Conservation (phyloP, 192 early-diverging fungal genomes). For the Cetraspora pellucida region DNA sequence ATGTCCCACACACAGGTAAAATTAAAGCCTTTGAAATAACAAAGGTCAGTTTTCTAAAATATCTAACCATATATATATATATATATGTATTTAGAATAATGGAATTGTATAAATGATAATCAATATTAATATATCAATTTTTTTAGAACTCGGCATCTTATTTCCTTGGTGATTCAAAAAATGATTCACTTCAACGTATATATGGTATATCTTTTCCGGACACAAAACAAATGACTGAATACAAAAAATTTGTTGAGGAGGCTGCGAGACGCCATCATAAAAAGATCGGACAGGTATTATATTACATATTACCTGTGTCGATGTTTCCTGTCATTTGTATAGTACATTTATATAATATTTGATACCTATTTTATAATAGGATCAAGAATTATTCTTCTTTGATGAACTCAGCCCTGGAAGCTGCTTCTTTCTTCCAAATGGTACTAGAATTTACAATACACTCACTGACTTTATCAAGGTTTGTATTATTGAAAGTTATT, state of each 20-base stretch:
- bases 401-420: slow-evolving; percentile 94
- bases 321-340: neutral
- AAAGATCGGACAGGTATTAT: slow-evolving; percentile 79
- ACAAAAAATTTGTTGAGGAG: slow-evolving; percentile 95
- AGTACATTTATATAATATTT: neutral
- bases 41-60: slow-evolving; percentile 55
- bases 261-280: slow-evolving; percentile 96
- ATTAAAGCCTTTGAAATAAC: slow-evolving; percentile 92
- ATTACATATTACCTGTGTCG: neutral
- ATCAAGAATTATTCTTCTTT: slow-evolving; percentile 97
- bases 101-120: neutral
- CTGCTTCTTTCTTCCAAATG: slow-evolving; percentile 95
- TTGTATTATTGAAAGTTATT: neutral
- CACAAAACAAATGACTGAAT: slow-evolving; percentile 94
- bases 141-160: slow-evolving; percentile 92
- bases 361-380: slow-evolving; percentile 41
- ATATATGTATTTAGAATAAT: neutral
- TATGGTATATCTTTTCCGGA: slow-evolving; percentile 99
- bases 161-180: slow-evolving; percentile 95
- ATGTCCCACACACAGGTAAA: slow-evolving; percentile 90
- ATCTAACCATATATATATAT: neutral
- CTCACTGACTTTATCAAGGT: slow-evolving; percentile 88
- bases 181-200: slow-evolving; percentile 97
- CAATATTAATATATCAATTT: slow-evolving; percentile 15
- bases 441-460: slow-evolving; percentile 94